phyloP scores from a whole-genome alignment of 1,284 basidiomycete species.

The Ustilago sp. region DNA sequence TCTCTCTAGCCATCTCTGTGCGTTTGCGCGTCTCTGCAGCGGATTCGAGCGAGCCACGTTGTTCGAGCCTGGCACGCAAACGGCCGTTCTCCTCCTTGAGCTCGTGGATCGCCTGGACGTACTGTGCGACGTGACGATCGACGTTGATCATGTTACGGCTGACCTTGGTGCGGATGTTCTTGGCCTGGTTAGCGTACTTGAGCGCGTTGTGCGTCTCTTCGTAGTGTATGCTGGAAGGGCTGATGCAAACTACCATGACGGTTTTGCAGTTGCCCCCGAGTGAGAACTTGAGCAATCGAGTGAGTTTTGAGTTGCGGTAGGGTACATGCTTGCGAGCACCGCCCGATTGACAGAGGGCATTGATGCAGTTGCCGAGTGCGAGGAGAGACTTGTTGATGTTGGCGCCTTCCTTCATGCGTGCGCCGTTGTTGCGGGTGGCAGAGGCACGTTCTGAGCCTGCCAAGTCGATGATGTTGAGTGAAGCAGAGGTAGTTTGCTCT shows the following conservation, averaged over 20 bases:
- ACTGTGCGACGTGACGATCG: constrained; percentile 68
- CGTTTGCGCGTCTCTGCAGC: constrained; percentile 75
- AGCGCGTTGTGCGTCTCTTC: constrained; percentile 69
- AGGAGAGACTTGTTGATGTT: constrained; percentile 70
- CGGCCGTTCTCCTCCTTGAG: constrained; percentile 85
- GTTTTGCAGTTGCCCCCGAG: constrained; percentile 70
- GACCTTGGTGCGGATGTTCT: constrained; percentile 69
- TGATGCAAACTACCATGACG: constrained; percentile 69
- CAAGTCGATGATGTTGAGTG: constrained; percentile 69
- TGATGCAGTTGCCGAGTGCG: constrained; percentile 69
- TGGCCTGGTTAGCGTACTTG: constrained; percentile 69
- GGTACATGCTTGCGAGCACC: constrained; percentile 60
- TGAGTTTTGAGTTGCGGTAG: constrained; percentile 68
- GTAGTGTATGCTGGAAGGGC: constrained; percentile 67
- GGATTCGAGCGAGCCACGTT: constrained; percentile 69
- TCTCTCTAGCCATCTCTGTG: constrained; percentile 73
- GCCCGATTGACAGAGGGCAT: constrained; percentile 67
- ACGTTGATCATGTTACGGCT: constrained; percentile 68
- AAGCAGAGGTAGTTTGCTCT: constrained; percentile 65
- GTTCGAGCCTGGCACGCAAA: constrained; percentile 84
- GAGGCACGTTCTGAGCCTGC: constrained; percentile 68
- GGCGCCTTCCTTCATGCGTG: constrained; percentile 69
- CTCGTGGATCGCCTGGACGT: constrained; percentile 88
- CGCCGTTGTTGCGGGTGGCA: constrained; percentile 68
- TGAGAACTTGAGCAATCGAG: constrained; percentile 68